Percentiles rank a stretch among this genome's conserved stretches.
These are phyloP conservation scores for Umbelopsis ramanniana DNA, from an alignment of 192 early-diverging fungal species.

Conservation along the genomic window DNA sequence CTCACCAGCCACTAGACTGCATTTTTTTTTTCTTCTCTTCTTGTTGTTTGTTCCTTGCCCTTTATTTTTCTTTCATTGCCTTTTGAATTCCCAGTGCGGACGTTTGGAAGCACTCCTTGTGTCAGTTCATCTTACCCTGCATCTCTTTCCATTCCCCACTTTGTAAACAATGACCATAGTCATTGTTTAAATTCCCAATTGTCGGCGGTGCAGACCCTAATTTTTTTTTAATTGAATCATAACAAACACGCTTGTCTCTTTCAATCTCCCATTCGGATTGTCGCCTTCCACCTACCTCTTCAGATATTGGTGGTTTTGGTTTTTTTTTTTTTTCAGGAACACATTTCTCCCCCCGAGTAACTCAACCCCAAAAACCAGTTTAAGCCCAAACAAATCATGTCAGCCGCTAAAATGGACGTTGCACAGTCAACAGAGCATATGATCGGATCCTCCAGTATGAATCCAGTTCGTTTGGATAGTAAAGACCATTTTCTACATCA, in stretches of 20 bases:
- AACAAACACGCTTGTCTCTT: background rate
- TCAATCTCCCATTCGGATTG: background rate
- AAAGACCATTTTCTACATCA: background rate
- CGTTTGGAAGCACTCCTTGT: background rate
- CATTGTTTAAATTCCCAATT: background rate
- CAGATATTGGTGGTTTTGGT: too few relatives aligned
- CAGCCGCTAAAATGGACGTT: background rate
- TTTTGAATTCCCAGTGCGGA: too few relatives aligned
- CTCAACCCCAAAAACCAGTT: too few relatives aligned
- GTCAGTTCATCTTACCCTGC: background rate
- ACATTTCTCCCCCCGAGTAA: too few relatives aligned
- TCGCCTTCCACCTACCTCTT: too few relatives aligned
- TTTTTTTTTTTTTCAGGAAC: too few relatives aligned
- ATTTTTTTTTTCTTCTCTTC: background rate
- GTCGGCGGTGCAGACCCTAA: background rate
- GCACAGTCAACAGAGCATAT: slow-evolving; percentile 13
- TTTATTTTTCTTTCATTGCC: too few relatives aligned
- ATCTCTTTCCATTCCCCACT: background rate
- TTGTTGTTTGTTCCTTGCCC: background rate
- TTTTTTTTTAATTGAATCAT: background rate
- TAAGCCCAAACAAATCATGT: background rate
- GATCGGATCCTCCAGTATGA: background rate
- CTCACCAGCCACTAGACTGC: background rate
- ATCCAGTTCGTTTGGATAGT: background rate
- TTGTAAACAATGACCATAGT: background rate